These are phyloP conservation scores for Cercospora berteroae DNA, from an alignment of 2,329 filamentous ascomycete species.

Conservation along the genomic window DNA sequence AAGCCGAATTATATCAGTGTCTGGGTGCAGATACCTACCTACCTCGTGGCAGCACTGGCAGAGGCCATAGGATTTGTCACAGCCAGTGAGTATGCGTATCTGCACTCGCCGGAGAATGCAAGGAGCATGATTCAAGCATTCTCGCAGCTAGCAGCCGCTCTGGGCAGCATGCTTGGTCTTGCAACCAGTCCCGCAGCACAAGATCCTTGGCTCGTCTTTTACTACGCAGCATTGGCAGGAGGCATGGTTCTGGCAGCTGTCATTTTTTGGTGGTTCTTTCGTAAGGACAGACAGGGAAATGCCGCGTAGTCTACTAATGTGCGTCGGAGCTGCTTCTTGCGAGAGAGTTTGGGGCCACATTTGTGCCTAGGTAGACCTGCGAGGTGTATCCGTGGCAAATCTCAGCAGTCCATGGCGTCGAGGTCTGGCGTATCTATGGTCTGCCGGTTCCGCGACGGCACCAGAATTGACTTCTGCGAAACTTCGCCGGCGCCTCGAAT, in stretches of 20 bases:
- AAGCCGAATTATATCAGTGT: slow-evolving; percentile 39
- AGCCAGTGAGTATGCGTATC: slow-evolving; percentile 46
- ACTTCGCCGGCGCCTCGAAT: background rate
- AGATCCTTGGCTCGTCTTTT: slow-evolving; percentile 17
- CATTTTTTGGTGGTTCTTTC: slow-evolving; percentile 14
- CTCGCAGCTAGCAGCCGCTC: slow-evolving; percentile 35
- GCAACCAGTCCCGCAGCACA: slow-evolving; percentile 32
- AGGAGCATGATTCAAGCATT: slow-evolving; percentile 40
- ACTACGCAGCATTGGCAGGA: slow-evolving; percentile 15
- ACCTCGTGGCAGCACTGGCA: slow-evolving; percentile 41
- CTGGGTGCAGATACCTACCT: slow-evolving; percentile 44
- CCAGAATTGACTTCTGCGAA: background rate
- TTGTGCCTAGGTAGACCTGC: background rate
- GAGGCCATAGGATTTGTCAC: slow-evolving; percentile 48
- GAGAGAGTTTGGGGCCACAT: background rate
- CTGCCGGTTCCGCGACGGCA: background rate
- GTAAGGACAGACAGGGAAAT: background rate
- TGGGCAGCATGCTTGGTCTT: slow-evolving; percentile 37
- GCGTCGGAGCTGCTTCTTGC: background rate
- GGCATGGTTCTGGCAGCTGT: slow-evolving; percentile 9
- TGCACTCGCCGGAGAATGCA: slow-evolving; percentile 45
- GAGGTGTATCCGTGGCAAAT: background rate
- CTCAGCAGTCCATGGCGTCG: background rate
- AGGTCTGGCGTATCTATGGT: too few species aligned
- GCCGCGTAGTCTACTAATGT: background rate